Conservation (phyloP, 495 filamentous ascomycete genomes). For the Xylaria sp. region DNA sequence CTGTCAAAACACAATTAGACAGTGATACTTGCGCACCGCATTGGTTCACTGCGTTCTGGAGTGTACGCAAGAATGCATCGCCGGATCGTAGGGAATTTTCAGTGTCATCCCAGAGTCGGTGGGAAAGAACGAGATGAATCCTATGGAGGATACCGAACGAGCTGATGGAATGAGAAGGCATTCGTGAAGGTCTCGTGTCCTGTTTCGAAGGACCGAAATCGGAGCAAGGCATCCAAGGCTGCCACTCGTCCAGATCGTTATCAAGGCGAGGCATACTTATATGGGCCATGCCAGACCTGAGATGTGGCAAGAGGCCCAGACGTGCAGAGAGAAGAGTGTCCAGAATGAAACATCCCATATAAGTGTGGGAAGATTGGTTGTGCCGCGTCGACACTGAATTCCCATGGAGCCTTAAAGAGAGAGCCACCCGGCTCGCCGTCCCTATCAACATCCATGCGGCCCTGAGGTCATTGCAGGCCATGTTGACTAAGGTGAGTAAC, state of each 20-base stretch:
- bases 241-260: conserved; percentile 76
- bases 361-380: conserved; percentile 57
- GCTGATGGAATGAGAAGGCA: conserved; percentile 23
- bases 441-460: conserved; percentile 69
- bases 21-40: conserved; percentile 3
- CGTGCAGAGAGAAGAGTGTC: conserved; percentile 69
- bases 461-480: conserved; percentile 59
- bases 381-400: conserved; percentile 47
- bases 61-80: conserved; percentile 6
- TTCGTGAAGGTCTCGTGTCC: background rate
- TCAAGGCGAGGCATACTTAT: conserved; percentile 59
- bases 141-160: conserved; percentile 20
- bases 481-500: conserved; percentile 65
- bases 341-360: conserved; percentile 69
- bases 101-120: conserved; percentile 8
- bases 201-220: conserved; percentile 20
- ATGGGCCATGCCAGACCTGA: conserved; percentile 57
- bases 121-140: conserved; percentile 20
- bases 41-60: conserved; percentile 18
- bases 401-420: conserved; percentile 55
- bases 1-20: conserved; percentile 12
- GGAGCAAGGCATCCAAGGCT: conserved; percentile 60
- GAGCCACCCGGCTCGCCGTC: conserved; percentile 64
- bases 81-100: background rate
- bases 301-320: conserved; percentile 58